Base-by-base conservation (phyloP, 129 eudicot species). In the Oenanthe sinensis region DNA sequence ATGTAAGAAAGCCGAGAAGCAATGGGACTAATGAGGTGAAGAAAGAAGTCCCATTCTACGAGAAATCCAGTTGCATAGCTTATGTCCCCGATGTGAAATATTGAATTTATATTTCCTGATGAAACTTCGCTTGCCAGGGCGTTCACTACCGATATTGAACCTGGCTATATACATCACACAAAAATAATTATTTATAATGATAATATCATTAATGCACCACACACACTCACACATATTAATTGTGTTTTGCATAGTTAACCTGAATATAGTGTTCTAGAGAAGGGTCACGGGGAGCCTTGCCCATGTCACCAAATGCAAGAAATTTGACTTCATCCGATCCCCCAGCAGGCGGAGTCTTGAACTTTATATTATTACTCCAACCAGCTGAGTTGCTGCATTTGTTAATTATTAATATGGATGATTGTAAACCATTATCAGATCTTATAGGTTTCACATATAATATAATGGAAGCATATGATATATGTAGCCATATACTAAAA, bases 1-100 rank as follows among this genome's bases (percentile, higher is more conserved):
- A 94, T 94, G 87, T 94, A 94, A 14, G 98, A 82, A 65, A 94
- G 77, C 22, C 55, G 85, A 43, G 97, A 88, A 63, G 98, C 97
- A 17, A 90, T 40, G 0, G 97, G 97, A 50, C 72, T 81, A 72
- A 94, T 94, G 28, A 88, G 92, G 80, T 90, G 92, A 80, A 94
- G 92, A 82, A 94, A 94, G 85, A 79, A 94, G 71, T 94, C 97
- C 98, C 98, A 94, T 60, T 94, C 98, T 2, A 91, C 97, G 4
- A 94, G 76, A 80, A 94, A 91, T 0, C 96, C 98, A 1, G 97
- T 94, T 10, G 97, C 98, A 33, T 94, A 94, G 82, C 98, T 94
- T 85, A 94, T 94, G 81, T 94, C 98, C 7, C 98, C 97, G 16
- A 91, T 90, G 87, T 91, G 98, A 80, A 93, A 93, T 74, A 91